Evolutionary conservation across 2,329 filamentous ascomycete genomes (phyloP).

Genomic region (Fusarium penzigii): DNA sequence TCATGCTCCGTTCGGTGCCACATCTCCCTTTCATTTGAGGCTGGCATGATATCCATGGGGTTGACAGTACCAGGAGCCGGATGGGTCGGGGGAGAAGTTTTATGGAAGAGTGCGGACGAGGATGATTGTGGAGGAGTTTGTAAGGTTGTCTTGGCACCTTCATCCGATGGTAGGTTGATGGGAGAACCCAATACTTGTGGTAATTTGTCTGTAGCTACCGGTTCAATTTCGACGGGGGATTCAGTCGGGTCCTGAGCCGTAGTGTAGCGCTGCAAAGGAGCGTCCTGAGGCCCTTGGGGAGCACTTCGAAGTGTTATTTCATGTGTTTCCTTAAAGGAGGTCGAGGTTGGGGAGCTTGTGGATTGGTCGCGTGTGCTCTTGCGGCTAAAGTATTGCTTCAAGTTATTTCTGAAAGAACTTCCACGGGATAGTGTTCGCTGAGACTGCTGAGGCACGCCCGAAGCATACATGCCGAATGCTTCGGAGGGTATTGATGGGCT

Average conservation of each 20-base stretch:
- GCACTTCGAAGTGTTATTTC: slow-evolving; percentile 9
- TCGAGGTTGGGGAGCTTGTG: slow-evolving; percentile 28
- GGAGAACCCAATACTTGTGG: slow-evolving; percentile 25
- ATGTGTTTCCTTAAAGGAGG: slow-evolving; percentile 16
- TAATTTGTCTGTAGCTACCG: slow-evolving; percentile 14
- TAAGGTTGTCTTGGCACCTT: slow-evolving; percentile 14
- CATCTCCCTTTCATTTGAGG: slow-evolving; percentile 39
- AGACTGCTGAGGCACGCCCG: slow-evolving; percentile 25
- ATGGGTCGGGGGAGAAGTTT: slow-evolving; percentile 30
- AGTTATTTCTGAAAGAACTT: slow-evolving; percentile 38
- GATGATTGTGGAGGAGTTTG: slow-evolving; percentile 31
- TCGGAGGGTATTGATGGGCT: slow-evolving; percentile 42
- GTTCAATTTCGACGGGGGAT: slow-evolving; percentile 34
- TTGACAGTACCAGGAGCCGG: slow-evolving; percentile 51
- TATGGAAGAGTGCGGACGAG: slow-evolving; percentile 23
- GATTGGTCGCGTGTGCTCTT: slow-evolving; percentile 35
- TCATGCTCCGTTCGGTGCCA: slow-evolving; percentile 41
- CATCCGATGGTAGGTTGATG: slow-evolving; percentile 16
- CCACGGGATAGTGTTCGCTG: slow-evolving; percentile 33
- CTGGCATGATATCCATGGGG: slow-evolving; percentile 55
- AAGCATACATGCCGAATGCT: slow-evolving; percentile 41
- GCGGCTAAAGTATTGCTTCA: slow-evolving; percentile 39
- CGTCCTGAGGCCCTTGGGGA: slow-evolving; percentile 14
- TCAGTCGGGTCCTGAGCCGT: slow-evolving; percentile 28
- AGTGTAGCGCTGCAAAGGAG: slow-evolving; percentile 24